Conservation (phyloP, 1,139 yeast species). For the Sugiyamaella neomexicana region DNA sequence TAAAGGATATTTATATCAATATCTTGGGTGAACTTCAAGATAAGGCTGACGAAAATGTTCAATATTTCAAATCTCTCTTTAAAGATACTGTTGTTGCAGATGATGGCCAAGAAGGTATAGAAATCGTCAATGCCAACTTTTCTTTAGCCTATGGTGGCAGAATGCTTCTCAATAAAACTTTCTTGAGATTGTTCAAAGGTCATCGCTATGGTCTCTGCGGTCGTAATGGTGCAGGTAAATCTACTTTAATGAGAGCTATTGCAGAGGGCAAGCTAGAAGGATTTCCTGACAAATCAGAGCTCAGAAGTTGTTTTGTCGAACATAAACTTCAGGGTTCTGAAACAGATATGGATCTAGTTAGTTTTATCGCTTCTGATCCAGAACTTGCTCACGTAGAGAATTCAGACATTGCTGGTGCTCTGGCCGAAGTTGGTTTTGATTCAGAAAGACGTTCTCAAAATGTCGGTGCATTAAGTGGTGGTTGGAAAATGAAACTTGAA, state of each 20-base stretch:
- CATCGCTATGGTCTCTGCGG: constrained; percentile 98
- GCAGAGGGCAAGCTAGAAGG: constrained; percentile 98
- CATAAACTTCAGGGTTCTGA: constrained; percentile 96
- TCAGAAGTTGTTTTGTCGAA: constrained; percentile 95
- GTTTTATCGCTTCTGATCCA: constrained; percentile 89
- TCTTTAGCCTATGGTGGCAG: constrained; percentile 97
- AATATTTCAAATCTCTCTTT: constrained; percentile 63
- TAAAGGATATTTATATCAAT: constrained; percentile 50
- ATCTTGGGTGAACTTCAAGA: constrained; percentile 44
- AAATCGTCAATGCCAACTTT: constrained; percentile 90
- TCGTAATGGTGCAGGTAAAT: constrained; percentile 98
- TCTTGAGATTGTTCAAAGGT: constrained; percentile 82
- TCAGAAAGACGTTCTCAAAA: constrained; percentile 85
- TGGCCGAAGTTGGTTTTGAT: constrained; percentile 85
- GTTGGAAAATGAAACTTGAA: constrained; percentile 99
- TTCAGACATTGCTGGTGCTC: constrained; percentile 72
- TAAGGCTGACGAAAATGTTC: constrained; percentile 50
- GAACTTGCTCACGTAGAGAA: constrained; percentile 63
- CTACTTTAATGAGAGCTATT: constrained; percentile 95
- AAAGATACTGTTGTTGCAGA: constrained; percentile 60
- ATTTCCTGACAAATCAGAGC: constrained; percentile 84
- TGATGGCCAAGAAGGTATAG: constrained; percentile 69
- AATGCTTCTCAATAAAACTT: constrained; percentile 93
- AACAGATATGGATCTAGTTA: constrained; percentile 83
- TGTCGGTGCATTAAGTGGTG: constrained; percentile 95